A percentile compares a stretch with the other conserved stretches of the same genome.
Evolutionary conservation across 1,139 yeast species (phyloP).

Genomic region (Debaryomycetaceae sp.): DNA sequence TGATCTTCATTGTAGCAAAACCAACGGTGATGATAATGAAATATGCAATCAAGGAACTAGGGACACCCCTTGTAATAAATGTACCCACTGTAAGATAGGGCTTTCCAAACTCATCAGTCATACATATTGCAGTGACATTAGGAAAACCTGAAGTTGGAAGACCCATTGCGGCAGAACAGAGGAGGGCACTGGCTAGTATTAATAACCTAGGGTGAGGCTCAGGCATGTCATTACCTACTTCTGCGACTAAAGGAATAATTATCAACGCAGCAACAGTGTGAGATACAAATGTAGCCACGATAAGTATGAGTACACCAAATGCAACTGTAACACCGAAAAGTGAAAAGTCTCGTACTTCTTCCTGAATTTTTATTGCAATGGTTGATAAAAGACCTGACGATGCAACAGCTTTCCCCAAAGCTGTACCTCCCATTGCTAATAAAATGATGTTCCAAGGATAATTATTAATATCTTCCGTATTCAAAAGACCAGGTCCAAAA

Average conservation of each 20-base stretch:
- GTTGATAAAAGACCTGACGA: conserved; percentile 66
- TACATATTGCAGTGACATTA: conserved; percentile 74
- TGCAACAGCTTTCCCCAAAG: conserved; percentile 71
- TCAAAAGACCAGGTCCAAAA: conserved; percentile 66
- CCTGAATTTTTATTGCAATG: conserved; percentile 57
- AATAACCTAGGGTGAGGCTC: conserved; percentile 58
- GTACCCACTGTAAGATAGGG: conserved; percentile 64
- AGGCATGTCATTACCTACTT: conserved; percentile 58
- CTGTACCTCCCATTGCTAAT: conserved; percentile 77
- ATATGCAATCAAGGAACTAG: conserved; percentile 58
- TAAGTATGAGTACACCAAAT: conserved; percentile 63
- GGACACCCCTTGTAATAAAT: conserved; percentile 70
- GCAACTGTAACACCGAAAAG: conserved; percentile 60
- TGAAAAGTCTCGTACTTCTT: conserved; percentile 52
- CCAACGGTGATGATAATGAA: conserved; percentile 60
- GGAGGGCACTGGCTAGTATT: conserved; percentile 63
- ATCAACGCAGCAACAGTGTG: conserved; percentile 79
- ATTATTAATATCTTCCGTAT: conserved; percentile 64
- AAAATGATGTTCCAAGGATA: conserved; percentile 78
- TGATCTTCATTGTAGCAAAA: conserved; percentile 58
- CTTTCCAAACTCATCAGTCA: conserved; percentile 68
- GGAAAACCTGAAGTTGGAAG: conserved; percentile 77
- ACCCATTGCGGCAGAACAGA: conserved; percentile 77
- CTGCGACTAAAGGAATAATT: conserved; percentile 65
- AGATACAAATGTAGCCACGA: conserved; percentile 71